Conservation (phyloP, 441 rosid genomes). For the Daphne laureola region DNA sequence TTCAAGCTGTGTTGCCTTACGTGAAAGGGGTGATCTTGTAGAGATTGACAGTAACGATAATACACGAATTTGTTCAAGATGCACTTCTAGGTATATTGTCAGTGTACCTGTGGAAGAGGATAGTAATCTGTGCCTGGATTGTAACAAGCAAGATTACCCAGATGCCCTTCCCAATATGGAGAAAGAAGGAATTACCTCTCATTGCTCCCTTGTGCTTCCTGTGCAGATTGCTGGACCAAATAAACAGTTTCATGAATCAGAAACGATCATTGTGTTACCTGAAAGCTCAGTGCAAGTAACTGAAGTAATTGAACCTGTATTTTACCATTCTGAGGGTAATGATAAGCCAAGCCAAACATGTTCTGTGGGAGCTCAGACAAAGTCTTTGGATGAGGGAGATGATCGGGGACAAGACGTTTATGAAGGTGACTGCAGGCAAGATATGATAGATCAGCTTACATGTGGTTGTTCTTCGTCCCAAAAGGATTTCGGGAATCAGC, state of each 20-base stretch:
- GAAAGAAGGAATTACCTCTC: conserved; percentile 22
- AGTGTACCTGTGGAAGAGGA: conserved; percentile 33
- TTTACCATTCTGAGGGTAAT: conserved; percentile 28
- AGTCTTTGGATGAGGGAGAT: conserved; percentile 27
- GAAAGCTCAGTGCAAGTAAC: conserved; percentile 27
- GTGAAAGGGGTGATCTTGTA: conserved; percentile 32
- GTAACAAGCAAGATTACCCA: conserved; percentile 40
- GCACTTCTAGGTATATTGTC: conserved; percentile 45
- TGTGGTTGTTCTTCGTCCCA: conserved; percentile 23
- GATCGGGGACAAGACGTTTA: conserved; percentile 37
- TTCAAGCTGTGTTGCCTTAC: conserved; percentile 35
- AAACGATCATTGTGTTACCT: conserved; percentile 15
- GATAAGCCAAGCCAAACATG: conserved; percentile 27
- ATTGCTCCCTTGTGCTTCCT: conserved; percentile 21
- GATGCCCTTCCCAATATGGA: conserved; percentile 23
- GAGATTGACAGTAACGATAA: conserved; percentile 41
- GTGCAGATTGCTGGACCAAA: conserved; percentile 25
- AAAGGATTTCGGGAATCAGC: conserved; percentile 28
- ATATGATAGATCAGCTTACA: conserved; percentile 25
- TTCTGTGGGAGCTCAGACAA: conserved; percentile 28
- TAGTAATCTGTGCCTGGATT: conserved; percentile 56
- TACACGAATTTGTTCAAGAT: conserved; percentile 46
- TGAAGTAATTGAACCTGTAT: conserved; percentile 26
- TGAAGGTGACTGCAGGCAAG: conserved; percentile 37
- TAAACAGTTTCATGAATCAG: conserved; percentile 23